Evolutionary conservation across 2,329 filamentous ascomycete species (phyloP).

Genomic region (Chaetomium strumarium): DNA sequence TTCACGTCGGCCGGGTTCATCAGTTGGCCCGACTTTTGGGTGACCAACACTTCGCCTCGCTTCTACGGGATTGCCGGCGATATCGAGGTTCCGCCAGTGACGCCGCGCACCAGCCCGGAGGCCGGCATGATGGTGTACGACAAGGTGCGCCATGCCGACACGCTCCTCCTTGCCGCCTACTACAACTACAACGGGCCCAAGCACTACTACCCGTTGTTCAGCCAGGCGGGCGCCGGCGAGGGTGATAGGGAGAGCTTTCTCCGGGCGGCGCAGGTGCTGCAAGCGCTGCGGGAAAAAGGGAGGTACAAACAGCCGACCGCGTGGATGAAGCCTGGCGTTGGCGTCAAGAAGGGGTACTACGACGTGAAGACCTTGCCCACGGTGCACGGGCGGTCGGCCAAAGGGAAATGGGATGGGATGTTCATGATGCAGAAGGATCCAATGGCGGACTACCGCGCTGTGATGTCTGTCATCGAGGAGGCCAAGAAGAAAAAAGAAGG

Average conservation of each 20-base stretch:
- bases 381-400: slow-evolving; percentile 5
- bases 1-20: slow-evolving; percentile 48
- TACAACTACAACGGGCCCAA: slow-evolving; percentile 51
- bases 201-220: slow-evolving; percentile 44
- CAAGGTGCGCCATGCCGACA: slow-evolving; percentile 41
- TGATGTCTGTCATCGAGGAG: slow-evolving; percentile 19
- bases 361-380: slow-evolving; percentile 18
- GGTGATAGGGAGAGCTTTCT: slow-evolving; percentile 47
- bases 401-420: slow-evolving; percentile 14
- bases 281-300: slow-evolving; percentile 32
- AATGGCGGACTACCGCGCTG: slow-evolving; percentile 17
- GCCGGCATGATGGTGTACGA: slow-evolving; percentile 44
- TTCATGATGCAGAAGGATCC: slow-evolving; percentile 21
- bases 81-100: slow-evolving; percentile 27
- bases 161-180: slow-evolving; percentile 45
- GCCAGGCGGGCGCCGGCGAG: slow-evolving; percentile 37
- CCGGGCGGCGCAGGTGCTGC: slow-evolving; percentile 38
- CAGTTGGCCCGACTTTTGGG: slow-evolving; percentile 53
- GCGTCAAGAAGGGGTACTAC: slow-evolving; percentile 18
- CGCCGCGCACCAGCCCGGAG: slow-evolving; percentile 36
- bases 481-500: slow-evolving; percentile 3
- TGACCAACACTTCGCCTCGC: slow-evolving; percentile 35
- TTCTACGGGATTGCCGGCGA: slow-evolving; percentile 41
- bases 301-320: slow-evolving; percentile 7
- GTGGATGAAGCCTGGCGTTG: slow-evolving; percentile 11